Conservation (phyloP, 2,329 filamentous ascomycete species). For the Colletotrichum sansevieriae region DNA sequence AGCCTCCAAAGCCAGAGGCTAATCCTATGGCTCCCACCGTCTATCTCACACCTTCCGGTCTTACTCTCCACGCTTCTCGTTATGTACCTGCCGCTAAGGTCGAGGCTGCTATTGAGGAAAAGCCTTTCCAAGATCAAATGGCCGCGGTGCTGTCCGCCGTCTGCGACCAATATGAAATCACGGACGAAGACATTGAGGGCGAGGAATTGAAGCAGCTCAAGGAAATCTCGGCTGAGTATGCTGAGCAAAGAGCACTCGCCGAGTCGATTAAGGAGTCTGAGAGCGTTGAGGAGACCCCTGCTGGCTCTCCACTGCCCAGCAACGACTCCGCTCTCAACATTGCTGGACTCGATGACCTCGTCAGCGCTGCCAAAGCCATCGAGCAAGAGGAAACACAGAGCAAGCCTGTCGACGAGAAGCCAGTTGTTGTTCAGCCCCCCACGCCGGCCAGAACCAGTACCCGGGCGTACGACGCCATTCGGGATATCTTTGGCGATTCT, state of each 20-base stretch:
- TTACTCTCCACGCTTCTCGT: conserved; percentile 63
- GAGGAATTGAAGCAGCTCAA: conserved; percentile 51
- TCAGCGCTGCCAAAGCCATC: conserved; percentile 30
- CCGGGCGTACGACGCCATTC: conserved; percentile 49
- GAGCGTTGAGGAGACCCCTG: conserved; percentile 44
- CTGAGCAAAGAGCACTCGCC: conserved; percentile 30
- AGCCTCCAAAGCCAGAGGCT: conserved; percentile 55
- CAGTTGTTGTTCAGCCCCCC: conserved; percentile 26
- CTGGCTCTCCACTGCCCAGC: conserved; percentile 36
- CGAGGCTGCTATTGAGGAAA: conserved; percentile 25
- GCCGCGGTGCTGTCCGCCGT: conserved; percentile 52
- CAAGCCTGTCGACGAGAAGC: conserved; percentile 29
- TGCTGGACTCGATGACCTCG: conserved; percentile 34
- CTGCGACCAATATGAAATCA: conserved; percentile 53
- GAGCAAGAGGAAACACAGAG: conserved; percentile 23
- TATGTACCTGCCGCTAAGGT: conserved; percentile 47
- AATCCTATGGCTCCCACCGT: conserved; percentile 63
- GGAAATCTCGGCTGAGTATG: conserved; percentile 41
- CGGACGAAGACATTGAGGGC: conserved; percentile 51
- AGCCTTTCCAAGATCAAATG: conserved; percentile 43
- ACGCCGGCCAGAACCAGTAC: conserved; percentile 37
- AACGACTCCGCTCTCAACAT: conserved; percentile 36
- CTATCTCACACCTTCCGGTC: conserved; percentile 62
- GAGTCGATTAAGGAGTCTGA: conserved; percentile 45
- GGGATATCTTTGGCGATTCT: conserved; percentile 54